A percentile compares a stretch with the other conserved stretches of the same genome.
These are phyloP conservation scores for Plasmodium blacklocki DNA, from an alignment of 169 alveolate species.

Conservation along the genomic window DNA sequence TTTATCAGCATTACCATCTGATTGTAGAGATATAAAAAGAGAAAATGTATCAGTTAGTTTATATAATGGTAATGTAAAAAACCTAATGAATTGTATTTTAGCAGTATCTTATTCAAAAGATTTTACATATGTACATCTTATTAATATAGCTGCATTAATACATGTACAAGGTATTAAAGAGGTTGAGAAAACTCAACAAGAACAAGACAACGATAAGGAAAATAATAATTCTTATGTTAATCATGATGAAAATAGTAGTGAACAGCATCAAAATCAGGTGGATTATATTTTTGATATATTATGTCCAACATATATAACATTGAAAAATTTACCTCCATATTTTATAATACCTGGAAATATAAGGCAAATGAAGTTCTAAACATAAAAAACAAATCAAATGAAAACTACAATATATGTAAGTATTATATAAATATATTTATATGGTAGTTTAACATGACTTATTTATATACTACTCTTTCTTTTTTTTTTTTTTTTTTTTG, in stretches of 20 bases:
- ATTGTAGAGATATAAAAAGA: slow-evolving; percentile 36
- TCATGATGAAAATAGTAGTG: slow-evolving; percentile 11
- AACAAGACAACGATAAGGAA: neutral
- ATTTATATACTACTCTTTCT: no score
- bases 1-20: slow-evolving; percentile 70
- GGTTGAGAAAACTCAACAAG: neutral
- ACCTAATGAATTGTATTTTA: slow-evolving; percentile 45
- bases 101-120: slow-evolving; percentile 70
- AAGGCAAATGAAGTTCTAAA: slow-evolving; percentile 73
- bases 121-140: slow-evolving; percentile 45
- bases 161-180: slow-evolving; percentile 63
- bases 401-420: neutral
- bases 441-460: no score
- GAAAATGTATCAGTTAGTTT: slow-evolving; percentile 60
- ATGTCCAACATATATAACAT: slow-evolving; percentile 80
- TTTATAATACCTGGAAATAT: slow-evolving; percentile 81
- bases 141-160: slow-evolving; percentile 70
- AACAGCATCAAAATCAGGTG: neutral
- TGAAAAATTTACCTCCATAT: slow-evolving; percentile 81
- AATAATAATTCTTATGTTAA: neutral
- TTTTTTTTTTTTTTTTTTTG: no score
- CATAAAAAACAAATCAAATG: neutral
- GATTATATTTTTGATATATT: slow-evolving; percentile 69
- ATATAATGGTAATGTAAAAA: slow-evolving; percentile 49
- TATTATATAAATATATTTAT: no score